Evolutionary conservation across 208 protist genomes (phyloP).

Genomic region (Wallacemonas sp.): DNA sequence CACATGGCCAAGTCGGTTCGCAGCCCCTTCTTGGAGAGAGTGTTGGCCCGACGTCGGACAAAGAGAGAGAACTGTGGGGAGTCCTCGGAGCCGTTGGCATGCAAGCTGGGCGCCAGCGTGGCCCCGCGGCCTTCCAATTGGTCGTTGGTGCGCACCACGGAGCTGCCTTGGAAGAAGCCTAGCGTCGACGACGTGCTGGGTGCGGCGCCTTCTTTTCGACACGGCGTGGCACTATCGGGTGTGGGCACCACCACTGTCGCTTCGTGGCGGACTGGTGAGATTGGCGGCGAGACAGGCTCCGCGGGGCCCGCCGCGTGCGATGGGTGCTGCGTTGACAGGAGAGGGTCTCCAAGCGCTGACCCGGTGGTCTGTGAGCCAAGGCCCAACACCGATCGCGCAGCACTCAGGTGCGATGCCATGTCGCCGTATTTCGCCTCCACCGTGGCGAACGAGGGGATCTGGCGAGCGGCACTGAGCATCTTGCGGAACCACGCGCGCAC

Average conservation of each 20-base stretch:
- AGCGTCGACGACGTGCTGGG: too few relatives aligned
- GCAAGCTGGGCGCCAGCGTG: not conserved
- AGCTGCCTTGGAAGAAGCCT: slow-evolving; percentile 11
- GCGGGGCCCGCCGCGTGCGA: too few relatives aligned
- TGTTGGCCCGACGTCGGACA: slow-evolving; percentile 35
- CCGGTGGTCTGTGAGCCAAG: not conserved
- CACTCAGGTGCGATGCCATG: slow-evolving; percentile 28
- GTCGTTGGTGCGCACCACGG: slow-evolving; percentile 18
- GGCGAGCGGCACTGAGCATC: slow-evolving; percentile 31
- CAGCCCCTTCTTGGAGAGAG: slow-evolving; percentile 13
- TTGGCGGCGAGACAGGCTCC: too few relatives aligned
- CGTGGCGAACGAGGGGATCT: slow-evolving; percentile 35
- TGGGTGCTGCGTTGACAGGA: not conserved
- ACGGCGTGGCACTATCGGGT: too few relatives aligned
- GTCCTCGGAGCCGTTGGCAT: not conserved
- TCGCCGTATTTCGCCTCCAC: slow-evolving; percentile 58
- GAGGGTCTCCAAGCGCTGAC: not conserved
- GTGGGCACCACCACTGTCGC: too few relatives aligned
- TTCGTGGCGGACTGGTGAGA: too few relatives aligned
- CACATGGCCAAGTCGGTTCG: slow-evolving; percentile 44
- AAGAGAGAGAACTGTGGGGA: slow-evolving; percentile 22
- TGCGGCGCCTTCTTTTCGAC: too few relatives aligned
- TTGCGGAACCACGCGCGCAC: slow-evolving; percentile 43
- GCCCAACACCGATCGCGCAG: slow-evolving; percentile 9
- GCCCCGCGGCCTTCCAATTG: slow-evolving; percentile 10